These are phyloP conservation scores for Viola odorata DNA, from an alignment of 345 rosid genomes.

Conservation along the genomic window DNA sequence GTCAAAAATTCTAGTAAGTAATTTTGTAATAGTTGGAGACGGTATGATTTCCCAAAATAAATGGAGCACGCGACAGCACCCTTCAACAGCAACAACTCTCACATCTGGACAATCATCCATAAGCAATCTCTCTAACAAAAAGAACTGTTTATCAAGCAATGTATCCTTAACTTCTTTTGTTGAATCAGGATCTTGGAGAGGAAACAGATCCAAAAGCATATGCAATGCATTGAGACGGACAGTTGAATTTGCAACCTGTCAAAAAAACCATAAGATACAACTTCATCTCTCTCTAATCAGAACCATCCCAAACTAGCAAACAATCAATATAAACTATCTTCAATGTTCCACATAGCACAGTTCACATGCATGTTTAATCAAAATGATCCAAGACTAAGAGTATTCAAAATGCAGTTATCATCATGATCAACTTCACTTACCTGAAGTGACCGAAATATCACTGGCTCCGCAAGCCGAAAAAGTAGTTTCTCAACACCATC, in stretches of 20 bases:
- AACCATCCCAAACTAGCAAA: slow-evolving; percentile 2
- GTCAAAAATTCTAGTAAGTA: slow-evolving; percentile 51
- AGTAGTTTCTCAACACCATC: slow-evolving; percentile 83
- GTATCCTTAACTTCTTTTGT: slow-evolving; percentile 84
- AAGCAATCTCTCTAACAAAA: slow-evolving; percentile 67
- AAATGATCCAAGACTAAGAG: not conserved
- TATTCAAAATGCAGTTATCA: not conserved
- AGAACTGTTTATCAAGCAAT: slow-evolving; percentile 77
- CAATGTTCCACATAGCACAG: not conserved
- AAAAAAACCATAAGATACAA: slow-evolving; percentile 14
- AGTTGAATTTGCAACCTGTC: slow-evolving; percentile 88
- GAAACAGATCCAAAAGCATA: slow-evolving; percentile 81
- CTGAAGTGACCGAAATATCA: slow-evolving; percentile 85
- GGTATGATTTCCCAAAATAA: slow-evolving; percentile 93
- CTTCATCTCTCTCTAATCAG: slow-evolving; percentile 8
- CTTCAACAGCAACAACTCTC: slow-evolving; percentile 93
- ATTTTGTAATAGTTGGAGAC: slow-evolving; percentile 70
- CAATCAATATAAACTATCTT: not conserved
- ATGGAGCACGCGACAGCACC: slow-evolving; percentile 78
- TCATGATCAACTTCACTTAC: slow-evolving; percentile 23
- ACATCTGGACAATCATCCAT: slow-evolving; percentile 84
- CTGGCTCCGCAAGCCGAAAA: slow-evolving; percentile 75
- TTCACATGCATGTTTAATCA: not conserved
- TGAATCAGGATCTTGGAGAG: slow-evolving; percentile 89
- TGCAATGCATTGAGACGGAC: slow-evolving; percentile 88